Percentiles rank a stretch among this genome's conserved stretches.
These are phyloP conservation scores for Backusella liffmaniae DNA, from an alignment of 192 early-diverging fungal genomes.

Conservation along the genomic window DNA sequence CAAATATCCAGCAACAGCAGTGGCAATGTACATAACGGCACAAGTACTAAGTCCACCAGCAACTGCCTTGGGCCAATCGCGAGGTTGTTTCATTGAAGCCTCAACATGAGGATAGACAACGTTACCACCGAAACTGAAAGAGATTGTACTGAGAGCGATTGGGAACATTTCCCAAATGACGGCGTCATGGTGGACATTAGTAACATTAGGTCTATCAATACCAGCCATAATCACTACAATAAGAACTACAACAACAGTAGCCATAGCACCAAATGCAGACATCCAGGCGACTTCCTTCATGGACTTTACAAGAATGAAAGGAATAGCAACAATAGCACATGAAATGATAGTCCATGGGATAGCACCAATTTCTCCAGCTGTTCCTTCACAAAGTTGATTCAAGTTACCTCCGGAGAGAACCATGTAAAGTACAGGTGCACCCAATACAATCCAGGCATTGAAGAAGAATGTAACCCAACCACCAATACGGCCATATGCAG, in stretches of 20 bases:
- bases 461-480: constrained; percentile 52
- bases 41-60: constrained; percentile 51
- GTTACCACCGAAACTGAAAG: constrained; percentile 70
- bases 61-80: constrained; percentile 55
- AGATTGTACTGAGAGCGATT: constrained; percentile 60
- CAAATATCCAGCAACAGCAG: constrained; percentile 60
- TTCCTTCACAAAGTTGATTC: constrained; percentile 45
- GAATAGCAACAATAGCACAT: constrained; percentile 52
- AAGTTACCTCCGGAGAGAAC: constrained; percentile 66
- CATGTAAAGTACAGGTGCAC: constrained; percentile 57
- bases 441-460: constrained; percentile 48
- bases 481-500: constrained; percentile 48
- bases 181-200: constrained; percentile 35
- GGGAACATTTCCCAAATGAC: constrained; percentile 55
- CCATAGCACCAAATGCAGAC: constrained; percentile 60
- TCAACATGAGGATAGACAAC: constrained; percentile 73
- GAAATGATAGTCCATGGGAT: constrained; percentile 59
- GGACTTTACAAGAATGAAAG: constrained; percentile 61
- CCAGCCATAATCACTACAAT: constrained; percentile 53
- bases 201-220: constrained; percentile 46
- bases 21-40: constrained; percentile 60
- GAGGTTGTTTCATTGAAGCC: constrained; percentile 58
- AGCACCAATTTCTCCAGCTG: constrained; percentile 39
- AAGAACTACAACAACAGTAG: constrained; percentile 58
- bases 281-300: constrained; percentile 66